A percentile compares a stretch with the other conserved stretches of the same genome.
Evolutionary conservation across 169 alveolate species (phyloP).

Genomic region (Cryptosporidium canis): DNA sequence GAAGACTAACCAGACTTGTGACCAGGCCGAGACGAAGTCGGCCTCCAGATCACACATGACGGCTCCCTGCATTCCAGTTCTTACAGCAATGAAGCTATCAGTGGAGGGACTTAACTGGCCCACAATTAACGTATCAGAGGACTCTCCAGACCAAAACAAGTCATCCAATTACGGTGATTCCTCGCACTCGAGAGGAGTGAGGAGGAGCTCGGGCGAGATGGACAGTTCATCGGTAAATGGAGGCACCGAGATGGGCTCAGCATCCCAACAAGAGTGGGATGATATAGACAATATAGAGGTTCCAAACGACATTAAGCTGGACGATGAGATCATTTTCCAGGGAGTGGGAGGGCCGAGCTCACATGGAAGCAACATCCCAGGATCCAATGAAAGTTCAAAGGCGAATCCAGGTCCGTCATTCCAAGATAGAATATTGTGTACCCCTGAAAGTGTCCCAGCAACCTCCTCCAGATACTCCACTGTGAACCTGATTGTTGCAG

Average conservation of each 20-base stretch:
- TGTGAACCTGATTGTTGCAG: constrained; percentile 31
- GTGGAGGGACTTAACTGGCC: constrained; percentile 59
- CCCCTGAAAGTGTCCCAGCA: constrained; percentile 37
- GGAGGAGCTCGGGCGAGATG: neutral
- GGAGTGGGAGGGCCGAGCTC: neutral
- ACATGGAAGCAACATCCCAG: neutral
- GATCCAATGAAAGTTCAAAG: neutral
- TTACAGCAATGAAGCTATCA: constrained; percentile 38
- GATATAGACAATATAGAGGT: constrained; percentile 62
- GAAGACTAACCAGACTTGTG: neutral
- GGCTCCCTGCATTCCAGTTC: constrained; percentile 49
- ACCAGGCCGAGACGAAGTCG: neutral
- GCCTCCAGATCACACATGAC: neutral
- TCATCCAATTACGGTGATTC: neutral
- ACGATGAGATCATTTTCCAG: neutral
- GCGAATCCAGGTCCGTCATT: neutral
- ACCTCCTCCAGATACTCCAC: constrained; percentile 50
- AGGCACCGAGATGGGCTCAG: neutral
- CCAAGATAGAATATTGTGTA: constrained; percentile 24
- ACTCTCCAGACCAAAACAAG: neutral
- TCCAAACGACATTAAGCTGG: constrained; percentile 19
- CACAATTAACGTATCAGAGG: neutral
- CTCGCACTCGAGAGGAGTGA: neutral
- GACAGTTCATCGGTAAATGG: neutral
- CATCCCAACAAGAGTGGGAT: constrained; percentile 48